Base-by-base conservation (phyloP, 2,329 filamentous ascomycete genomes). In the Penicillium palitans region DNA sequence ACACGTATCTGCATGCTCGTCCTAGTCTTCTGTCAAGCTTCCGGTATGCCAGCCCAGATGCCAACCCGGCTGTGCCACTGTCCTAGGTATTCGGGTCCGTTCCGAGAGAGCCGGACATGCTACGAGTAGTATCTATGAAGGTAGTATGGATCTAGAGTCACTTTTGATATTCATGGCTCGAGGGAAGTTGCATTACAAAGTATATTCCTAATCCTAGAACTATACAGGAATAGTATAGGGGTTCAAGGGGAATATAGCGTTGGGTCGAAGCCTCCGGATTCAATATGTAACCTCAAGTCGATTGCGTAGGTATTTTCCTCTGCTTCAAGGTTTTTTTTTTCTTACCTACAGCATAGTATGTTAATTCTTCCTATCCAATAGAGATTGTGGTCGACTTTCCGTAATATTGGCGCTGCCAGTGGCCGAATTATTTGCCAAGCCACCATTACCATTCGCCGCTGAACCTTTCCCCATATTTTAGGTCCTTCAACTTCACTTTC, bases 391-490 rank as follows among this genome's bases (percentile, higher is more conserved):
- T 29, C 17, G 29, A 40, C 49, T 52, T 51, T 65, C 53, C 24
- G 54, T 64, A 66, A 62, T 59, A 41, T 37, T 15, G 37, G 51
- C 46, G 42, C 52, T 55, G 54, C 58, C 46, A 64, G 58, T 66
- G 61, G 61, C 59, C 44, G 58, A 53, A 29, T 13, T 41, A 37
- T 21, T 49, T 66, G 71, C 70, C 67, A 71, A 72, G 70, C 68
- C 66, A 46, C 65, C 64, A 65, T 53, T 66, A 46, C 65, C 64
- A 66, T 53, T 67, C 59, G 61, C 64, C 57, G 68, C 62, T 60
- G 63, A 62, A 63, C 57, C 61, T 65, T 70, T 72, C 70, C 68
- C 70, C 70, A 71, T 69, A 69, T 69, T 68, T 61, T 61, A 59
- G 60, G 50, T 45, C 41, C 35, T 51, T 44, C 6, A 51, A 67